Evolutionary conservation across 2,329 filamentous ascomycete genomes (phyloP).

Genomic region (Dactylonectria macrodidyma): DNA sequence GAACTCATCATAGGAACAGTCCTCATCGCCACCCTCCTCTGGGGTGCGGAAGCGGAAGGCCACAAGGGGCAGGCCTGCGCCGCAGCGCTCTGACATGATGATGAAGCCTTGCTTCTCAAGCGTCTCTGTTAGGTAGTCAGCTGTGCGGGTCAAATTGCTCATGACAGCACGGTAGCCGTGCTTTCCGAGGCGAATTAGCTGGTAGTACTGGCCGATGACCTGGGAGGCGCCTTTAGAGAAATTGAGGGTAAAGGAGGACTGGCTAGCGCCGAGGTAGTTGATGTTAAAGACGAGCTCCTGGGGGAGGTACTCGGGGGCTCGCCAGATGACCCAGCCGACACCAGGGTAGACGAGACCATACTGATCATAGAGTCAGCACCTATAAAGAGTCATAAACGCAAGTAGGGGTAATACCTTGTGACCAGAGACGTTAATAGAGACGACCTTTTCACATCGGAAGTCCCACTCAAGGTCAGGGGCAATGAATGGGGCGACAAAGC

Average conservation of each 20-base stretch:
- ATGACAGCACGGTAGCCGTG: constrained; percentile 93
- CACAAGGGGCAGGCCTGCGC: constrained; percentile 87
- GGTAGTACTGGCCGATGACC: constrained; percentile 97
- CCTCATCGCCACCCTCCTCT: constrained; percentile 59
- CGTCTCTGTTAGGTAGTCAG: constrained; percentile 85
- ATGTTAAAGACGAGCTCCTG: constrained; percentile 98
- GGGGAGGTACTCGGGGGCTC: constrained; percentile 85
- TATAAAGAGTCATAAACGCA: not conserved
- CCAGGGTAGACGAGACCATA: constrained; percentile 85
- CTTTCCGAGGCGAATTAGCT: constrained; percentile 95
- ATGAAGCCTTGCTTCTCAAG: constrained; percentile 85
- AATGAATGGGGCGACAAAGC: constrained; percentile 94
- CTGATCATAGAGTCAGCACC: constrained; percentile 33
- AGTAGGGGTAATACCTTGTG: constrained; percentile 71
- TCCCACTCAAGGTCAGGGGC: constrained; percentile 90
- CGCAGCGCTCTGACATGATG: constrained; percentile 87
- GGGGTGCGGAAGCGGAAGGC: constrained; percentile 83
- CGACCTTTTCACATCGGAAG: constrained; percentile 89
- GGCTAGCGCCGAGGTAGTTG: constrained; percentile 97
- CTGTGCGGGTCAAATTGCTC: constrained; percentile 90
- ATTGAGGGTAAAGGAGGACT: constrained; percentile 96
- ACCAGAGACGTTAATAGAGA: constrained; percentile 94
- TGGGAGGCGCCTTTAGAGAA: constrained; percentile 96
- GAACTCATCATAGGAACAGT: constrained; percentile 79
- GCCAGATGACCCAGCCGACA: constrained; percentile 95